phyloP scores from a whole-genome alignment of 2,329 filamentous ascomycete genomes.

The Talaromyces pinophilus region DNA sequence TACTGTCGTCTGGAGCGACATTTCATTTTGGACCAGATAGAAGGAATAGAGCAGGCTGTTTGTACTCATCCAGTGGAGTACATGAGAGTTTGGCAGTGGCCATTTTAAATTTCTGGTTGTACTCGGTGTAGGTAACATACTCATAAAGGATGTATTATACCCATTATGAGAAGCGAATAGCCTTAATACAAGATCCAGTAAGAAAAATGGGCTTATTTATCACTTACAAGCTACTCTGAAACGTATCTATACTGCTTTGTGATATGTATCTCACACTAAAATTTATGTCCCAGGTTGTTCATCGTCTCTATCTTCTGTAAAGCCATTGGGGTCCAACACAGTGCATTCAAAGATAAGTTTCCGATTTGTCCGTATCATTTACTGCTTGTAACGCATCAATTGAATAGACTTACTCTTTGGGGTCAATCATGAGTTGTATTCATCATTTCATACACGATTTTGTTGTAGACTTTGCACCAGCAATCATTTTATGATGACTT shows the following conservation, averaged over 20 bases:
- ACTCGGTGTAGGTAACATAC: neutral
- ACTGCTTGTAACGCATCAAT: neutral
- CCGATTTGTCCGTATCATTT: neutral
- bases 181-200: neutral
- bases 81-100: neutral
- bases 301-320: neutral
- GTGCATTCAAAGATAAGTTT: neutral
- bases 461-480: neutral
- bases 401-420: neutral
- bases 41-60: neutral
- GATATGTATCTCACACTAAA: neutral
- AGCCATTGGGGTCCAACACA: neutral
- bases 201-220: neutral
- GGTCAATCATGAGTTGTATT: neutral
- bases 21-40: slow-evolving; percentile 18
- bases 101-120: neutral
- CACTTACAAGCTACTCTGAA: neutral
- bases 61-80: neutral
- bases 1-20: slow-evolving; percentile 17
- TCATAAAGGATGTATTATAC: neutral
- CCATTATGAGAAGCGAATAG: neutral
- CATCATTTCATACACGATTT: neutral
- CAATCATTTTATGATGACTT: neutral
- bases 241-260: neutral
- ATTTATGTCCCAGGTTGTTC: neutral